Evolutionary conservation across 2,329 filamentous ascomycete species (phyloP).

Genomic region (Phyllosticta citrichinensis): DNA sequence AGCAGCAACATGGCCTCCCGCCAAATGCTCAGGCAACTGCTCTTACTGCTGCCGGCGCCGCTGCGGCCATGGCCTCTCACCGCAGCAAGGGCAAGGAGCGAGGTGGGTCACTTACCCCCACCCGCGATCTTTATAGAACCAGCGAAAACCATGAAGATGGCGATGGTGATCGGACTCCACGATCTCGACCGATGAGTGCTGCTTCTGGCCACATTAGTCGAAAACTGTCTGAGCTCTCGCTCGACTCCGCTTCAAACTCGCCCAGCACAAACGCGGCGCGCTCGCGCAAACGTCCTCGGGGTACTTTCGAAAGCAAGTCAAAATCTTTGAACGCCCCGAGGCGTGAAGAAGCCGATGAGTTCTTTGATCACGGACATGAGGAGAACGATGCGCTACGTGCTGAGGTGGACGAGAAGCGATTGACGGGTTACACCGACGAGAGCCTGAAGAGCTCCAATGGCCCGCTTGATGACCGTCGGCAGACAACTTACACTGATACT

Average conservation of each 20-base stretch:
- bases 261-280: conserved; percentile 48
- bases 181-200: conserved; percentile 37
- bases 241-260: conserved; percentile 48
- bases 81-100: conserved; percentile 43
- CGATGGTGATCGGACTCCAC: conserved; percentile 25
- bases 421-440: conserved; percentile 39
- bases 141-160: background rate
- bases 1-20: conserved; percentile 37
- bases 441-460: conserved; percentile 27
- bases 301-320: conserved; percentile 38
- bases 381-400: conserved; percentile 49
- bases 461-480: conserved; percentile 40
- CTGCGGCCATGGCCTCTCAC: conserved; percentile 38
- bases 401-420: conserved; percentile 36
- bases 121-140: conserved; percentile 34
- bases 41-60: conserved; percentile 29
- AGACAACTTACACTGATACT: conserved; percentile 45
- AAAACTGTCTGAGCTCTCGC: conserved; percentile 47
- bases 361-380: conserved; percentile 45
- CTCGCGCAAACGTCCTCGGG: conserved; percentile 43
- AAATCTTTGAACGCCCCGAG: conserved; percentile 14
- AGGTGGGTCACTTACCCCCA: conserved; percentile 38
- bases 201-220: conserved; percentile 44
- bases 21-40: conserved; percentile 21
- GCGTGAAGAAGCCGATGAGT: conserved; percentile 35